Conservation (phyloP, 805 yeast genomes). For the Ogataea nonfermentans region DNA sequence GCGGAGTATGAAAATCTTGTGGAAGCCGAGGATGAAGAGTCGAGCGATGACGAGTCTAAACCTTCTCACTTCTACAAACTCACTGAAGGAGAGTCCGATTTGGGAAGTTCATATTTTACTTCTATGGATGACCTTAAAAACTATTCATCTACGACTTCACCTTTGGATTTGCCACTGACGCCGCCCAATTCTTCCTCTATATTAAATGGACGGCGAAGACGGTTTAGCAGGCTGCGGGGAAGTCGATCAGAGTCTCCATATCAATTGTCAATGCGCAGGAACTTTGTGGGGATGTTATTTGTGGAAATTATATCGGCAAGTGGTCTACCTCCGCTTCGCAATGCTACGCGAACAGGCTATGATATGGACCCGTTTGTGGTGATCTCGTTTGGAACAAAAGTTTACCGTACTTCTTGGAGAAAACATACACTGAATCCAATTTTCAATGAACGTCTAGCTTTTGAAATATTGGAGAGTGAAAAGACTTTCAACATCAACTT, state of each 20-base stretch:
- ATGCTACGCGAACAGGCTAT: constrained; percentile 70
- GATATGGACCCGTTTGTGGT: constrained; percentile 98
- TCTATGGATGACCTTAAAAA: constrained; percentile 22
- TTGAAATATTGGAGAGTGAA: constrained; percentile 72
- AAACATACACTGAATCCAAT: constrained; percentile 81
- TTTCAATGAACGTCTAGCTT: constrained; percentile 75
- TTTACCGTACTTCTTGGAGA: constrained; percentile 81
- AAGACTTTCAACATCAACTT: constrained; percentile 62
- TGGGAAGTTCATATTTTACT: constrained; percentile 13
- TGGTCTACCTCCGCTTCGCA: constrained; percentile 75
- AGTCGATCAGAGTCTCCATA: constrained; percentile 24
- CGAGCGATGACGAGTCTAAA: constrained; percentile 8
- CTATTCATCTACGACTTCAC: constrained; percentile 19
- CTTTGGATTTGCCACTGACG: constrained; percentile 17
- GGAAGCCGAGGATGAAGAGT: constrained; percentile 10
- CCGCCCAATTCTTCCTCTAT: constrained; percentile 18
- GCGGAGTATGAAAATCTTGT: constrained; percentile 1
- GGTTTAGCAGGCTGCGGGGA: constrained; percentile 15
- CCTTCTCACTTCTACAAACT: not conserved
- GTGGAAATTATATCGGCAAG: constrained; percentile 72
- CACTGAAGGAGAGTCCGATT: constrained; percentile 1
- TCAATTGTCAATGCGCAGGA: constrained; percentile 36
- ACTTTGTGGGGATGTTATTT: constrained; percentile 67
- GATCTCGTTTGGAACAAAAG: constrained; percentile 83
- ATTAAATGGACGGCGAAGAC: constrained; percentile 7